Base-by-base conservation (phyloP, 805 yeast genomes). In the Kregervanrija delftensis region DNA sequence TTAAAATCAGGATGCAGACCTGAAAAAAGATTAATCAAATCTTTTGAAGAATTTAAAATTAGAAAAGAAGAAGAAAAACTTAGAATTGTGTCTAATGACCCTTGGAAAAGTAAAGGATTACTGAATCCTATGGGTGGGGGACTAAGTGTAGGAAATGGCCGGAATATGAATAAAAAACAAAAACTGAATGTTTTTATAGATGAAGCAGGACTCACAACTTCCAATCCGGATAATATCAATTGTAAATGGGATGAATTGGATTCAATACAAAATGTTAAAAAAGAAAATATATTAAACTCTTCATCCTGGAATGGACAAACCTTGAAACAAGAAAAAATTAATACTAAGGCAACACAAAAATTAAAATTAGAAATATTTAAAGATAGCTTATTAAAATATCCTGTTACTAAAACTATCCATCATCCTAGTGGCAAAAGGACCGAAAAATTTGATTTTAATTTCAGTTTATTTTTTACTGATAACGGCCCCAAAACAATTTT, bases 1-100 rank as follows among this genome's bases (percentile, higher is more conserved):
- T 54, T 89, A 1, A 68, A 69, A 33, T 59, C 64, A 3, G 62
- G 68, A 12, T 96, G 96, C 2, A 69, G 87, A 52, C 97, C 97
- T 0, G 40, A 71, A 1, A 61, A 50, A 14, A 60, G 85, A 42
- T 58, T 83, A 28, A 46, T 56, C 30, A 60, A 65, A 39, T 59
- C 71, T 14, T 78, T 66, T 51, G 59, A 64, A 5, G 71, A 71
- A 30, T 83, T 81, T 54, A 50, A 58, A 17, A 55, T 57, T 28
- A 56, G 86, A 45, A 48, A 61, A 34, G 61, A n/a, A 11, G 13
- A 35, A 8, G 41, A 59, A n/a, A 47, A 54, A 14, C 48, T 36
- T 11, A 51, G 44, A 8, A 22, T 30, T 5, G 28, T 6, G 8
- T 22, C 28, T 11, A 44, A 30, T 10, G 12, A 30, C 9, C 1